A percentile compares a stretch with the other conserved stretches of the same genome.
These are phyloP conservation scores for Bullera alba DNA, from an alignment of 768 basidiomycete species.

Conservation along the genomic window DNA sequence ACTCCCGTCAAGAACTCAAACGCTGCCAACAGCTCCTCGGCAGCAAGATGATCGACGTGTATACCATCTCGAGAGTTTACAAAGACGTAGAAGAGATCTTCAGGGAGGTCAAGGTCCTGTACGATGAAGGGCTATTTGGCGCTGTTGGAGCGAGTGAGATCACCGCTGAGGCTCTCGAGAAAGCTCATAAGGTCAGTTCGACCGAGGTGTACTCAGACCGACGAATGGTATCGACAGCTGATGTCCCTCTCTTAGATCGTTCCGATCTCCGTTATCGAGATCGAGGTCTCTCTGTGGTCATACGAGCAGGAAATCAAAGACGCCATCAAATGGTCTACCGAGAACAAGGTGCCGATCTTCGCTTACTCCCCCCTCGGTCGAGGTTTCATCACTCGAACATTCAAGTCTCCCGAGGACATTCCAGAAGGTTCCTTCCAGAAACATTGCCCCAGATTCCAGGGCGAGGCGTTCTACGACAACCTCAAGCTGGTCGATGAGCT, in stretches of 20 bases:
- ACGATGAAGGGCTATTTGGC: slow-evolving; percentile 55
- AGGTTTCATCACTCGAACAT: slow-evolving; percentile 44
- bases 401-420: slow-evolving; percentile 42
- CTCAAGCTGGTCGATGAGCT: slow-evolving; percentile 49
- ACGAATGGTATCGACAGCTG: background rate
- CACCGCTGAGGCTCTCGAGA: slow-evolving; percentile 49
- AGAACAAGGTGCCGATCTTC: slow-evolving; percentile 57
- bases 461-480: slow-evolving; percentile 51
- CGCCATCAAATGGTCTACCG: slow-evolving; percentile 54
- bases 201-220: background rate
- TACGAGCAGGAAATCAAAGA: slow-evolving; percentile 53
- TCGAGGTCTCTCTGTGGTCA: slow-evolving; percentile 61
- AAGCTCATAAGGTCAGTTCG: slow-evolving; percentile 48
- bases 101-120: slow-evolving; percentile 49
- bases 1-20: no score
- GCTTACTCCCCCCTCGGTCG: slow-evolving; percentile 56
- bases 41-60: no score
- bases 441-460: slow-evolving; percentile 49
- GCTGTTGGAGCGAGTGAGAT: slow-evolving; percentile 29
- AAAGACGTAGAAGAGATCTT: no score
- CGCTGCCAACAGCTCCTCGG: no score
- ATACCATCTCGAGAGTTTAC: no score
- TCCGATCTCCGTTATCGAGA: slow-evolving; percentile 58
- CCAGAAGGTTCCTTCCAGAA: slow-evolving; percentile 50
- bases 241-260: slow-evolving; percentile 47